Base-by-base conservation (phyloP, 192 early-diverging fungal species). In the Neocallimastix lanati region DNA sequence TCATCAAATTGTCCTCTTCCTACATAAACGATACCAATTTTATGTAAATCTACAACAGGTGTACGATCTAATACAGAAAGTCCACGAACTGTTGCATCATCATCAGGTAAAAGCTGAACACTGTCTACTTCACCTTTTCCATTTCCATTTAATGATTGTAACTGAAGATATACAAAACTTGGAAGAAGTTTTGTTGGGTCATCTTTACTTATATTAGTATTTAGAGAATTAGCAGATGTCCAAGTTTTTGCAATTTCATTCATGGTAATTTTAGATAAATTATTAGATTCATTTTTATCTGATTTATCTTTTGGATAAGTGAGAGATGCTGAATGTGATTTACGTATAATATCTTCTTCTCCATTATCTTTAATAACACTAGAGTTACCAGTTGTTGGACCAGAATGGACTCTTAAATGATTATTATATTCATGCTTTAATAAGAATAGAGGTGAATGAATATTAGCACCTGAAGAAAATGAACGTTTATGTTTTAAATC, bases 21-120 rank as follows among this genome's bases (percentile, higher is more conserved):
- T 29, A 97, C 93, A 83, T 97, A 99, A 0, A 96, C 85, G 13
- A 99, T 92, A 18, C 96, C 96, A 82, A 98, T 93, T 86, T 99
- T 99, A 87, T 98, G 94, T 80, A 96, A 89, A 83, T 99, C 95
- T 33, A 81, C 91, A 4, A 95, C 93, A 6, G 95, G 92, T 3
- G 90, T 96, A 38, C 87, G 88, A 85, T 99, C 97, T 80, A 99
- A 85, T 7, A 93, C 91, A 27, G 89, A 90, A 30, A 99, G 78
- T 13, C 92, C 91, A 28, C 97, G 90, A 14, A 83, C 86, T 12
- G 92, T 91, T 12, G 89, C 84, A 76, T 95, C 95, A 79, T 94
- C 90, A 21, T 93, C 88, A 11, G 95, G 91, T 35, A 97, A 83
- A 29, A 90, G 85, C 18, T 81, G 16, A 11, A 67, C 50, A 27